Evolutionary conservation across 2,329 filamentous ascomycete genomes (phyloP).

Genomic region (Fusarium pseudoanthophilum): DNA sequence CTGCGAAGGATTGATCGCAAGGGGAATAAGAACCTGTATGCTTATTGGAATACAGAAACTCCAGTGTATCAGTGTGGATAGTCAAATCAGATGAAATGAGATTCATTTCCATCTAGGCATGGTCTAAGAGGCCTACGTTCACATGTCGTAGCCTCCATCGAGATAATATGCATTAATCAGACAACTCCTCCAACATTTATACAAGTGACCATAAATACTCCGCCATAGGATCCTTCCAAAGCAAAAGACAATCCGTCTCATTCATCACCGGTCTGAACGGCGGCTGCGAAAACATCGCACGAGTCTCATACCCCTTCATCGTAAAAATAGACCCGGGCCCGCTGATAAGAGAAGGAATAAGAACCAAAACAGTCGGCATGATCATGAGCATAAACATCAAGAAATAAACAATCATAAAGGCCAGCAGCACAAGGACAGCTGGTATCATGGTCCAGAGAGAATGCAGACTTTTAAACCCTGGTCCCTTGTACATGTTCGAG

Average conservation of each 20-base stretch:
- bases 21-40: conserved; percentile 16
- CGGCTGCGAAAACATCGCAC: not conserved
- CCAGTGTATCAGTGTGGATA: conserved; percentile 17
- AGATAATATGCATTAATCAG: not conserved
- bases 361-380: accelerated
- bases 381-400: not conserved
- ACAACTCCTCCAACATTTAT: not conserved
- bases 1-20: conserved; percentile 13
- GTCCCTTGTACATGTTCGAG: accelerated
- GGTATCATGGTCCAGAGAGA: too few species aligned
- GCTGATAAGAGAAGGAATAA: not conserved
- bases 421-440: too few species aligned
- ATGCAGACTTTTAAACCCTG: not conserved
- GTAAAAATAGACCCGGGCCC: not conserved
- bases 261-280: not conserved
- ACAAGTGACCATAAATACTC: conserved; percentile 27
- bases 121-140: too few species aligned
- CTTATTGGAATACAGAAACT: conserved; percentile 21
- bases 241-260: not conserved
- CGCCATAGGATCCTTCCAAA: conserved; percentile 20
- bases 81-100: not conserved
- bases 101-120: not conserved
- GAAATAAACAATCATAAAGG: not conserved
- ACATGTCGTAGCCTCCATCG: not conserved
- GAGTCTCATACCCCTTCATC: not conserved